Conservation (phyloP, 208 protist species). For the Leishmania turanica region DNA sequence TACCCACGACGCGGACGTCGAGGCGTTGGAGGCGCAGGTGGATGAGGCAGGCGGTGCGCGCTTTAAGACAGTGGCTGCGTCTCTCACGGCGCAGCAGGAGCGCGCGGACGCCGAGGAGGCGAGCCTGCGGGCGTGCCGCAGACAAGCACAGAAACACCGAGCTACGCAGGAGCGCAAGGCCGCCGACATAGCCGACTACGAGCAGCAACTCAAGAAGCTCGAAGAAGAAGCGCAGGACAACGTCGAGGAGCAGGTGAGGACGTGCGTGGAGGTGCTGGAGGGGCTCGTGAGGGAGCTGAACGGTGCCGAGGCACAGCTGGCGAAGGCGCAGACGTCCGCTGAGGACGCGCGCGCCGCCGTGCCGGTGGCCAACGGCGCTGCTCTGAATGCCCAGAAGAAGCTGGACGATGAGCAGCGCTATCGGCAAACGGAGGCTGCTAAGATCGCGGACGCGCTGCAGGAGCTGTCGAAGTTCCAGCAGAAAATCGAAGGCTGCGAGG, state of each 20-base stretch:
- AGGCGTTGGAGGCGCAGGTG: slow-evolving; percentile 73
- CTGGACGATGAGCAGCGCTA: slow-evolving; percentile 86
- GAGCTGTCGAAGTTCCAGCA: slow-evolving; percentile 87
- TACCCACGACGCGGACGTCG: slow-evolving; percentile 48
- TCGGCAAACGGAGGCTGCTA: slow-evolving; percentile 71
- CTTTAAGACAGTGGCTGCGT: slow-evolving; percentile 68
- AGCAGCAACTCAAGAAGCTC: slow-evolving; percentile 57
- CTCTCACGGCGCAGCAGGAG: slow-evolving; percentile 62
- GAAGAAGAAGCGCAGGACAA: slow-evolving; percentile 68
- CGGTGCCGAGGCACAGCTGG: slow-evolving; percentile 54
- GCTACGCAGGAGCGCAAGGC: slow-evolving; percentile 74
- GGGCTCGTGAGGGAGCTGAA: slow-evolving; percentile 53
- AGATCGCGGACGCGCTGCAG: slow-evolving; percentile 81
- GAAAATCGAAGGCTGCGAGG: slow-evolving; percentile 88
- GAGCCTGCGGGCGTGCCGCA: slow-evolving; percentile 70
- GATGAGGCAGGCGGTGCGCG: slow-evolving; percentile 69
- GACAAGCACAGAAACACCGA: slow-evolving; percentile 65
- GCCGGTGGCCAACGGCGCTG: slow-evolving; percentile 56
- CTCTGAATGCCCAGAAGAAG: slow-evolving; percentile 68
- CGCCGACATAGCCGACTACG: slow-evolving; percentile 61
- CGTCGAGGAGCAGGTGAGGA: slow-evolving; percentile 53
- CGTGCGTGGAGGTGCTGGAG: slow-evolving; percentile 49
- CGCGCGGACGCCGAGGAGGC: slow-evolving; percentile 72
- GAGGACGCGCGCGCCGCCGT: slow-evolving; percentile 69
- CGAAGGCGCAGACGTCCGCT: slow-evolving; percentile 49